Base-by-base conservation (phyloP, 495 filamentous ascomycete species). In the Daldinia concentrica region DNA sequence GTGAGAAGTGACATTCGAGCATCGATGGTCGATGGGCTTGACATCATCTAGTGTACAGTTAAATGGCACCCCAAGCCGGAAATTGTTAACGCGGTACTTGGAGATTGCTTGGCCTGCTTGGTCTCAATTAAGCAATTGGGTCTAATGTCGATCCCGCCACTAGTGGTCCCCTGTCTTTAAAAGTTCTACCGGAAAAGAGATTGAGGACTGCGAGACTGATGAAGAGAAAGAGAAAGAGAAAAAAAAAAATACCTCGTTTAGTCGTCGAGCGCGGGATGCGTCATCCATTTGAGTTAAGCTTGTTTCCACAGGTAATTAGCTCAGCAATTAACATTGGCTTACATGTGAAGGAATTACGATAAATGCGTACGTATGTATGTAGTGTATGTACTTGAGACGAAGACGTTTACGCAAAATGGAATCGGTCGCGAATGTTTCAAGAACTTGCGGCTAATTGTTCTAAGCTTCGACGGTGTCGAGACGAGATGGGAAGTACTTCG, bases 91-190 rank as follows among this genome's bases (percentile, higher is more conserved):
- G 60, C 37, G 45, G 59, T 68, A 61, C 56, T 51, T 72, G 12
- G 15, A 29, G 29, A 32, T 32, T 17, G 39, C 58, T 56, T 34
- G 48, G 51, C 36, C 39, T 17, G 39, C 58, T 56, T 34, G 48
- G 51, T 45, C 39, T 54, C 51, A 58, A 66, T 57, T 72, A 55
- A 61, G 55, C 37, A 65, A 50, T 59, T 11, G 34, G 24, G 27
- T 36, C 56, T 68, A 51, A 61, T 48, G 70, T 64, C 70, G 60
- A 73, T 69, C 66, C 52, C 61, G 66, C 57, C 51, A 58, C 71
- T 73, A 69, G 58, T 37, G 15, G 19, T 36, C 45, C 32, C 50
- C 30, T 71, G 68, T 66, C 43, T 62, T 51, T 58, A 15, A 62
- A 22, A 9, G 27, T 58, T 17, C 32, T 58, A 22, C 36, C 27